Evolutionary conservation across 2,329 filamentous ascomycete genomes (phyloP).

Genomic region (Rhytidhysteron rufulum): DNA sequence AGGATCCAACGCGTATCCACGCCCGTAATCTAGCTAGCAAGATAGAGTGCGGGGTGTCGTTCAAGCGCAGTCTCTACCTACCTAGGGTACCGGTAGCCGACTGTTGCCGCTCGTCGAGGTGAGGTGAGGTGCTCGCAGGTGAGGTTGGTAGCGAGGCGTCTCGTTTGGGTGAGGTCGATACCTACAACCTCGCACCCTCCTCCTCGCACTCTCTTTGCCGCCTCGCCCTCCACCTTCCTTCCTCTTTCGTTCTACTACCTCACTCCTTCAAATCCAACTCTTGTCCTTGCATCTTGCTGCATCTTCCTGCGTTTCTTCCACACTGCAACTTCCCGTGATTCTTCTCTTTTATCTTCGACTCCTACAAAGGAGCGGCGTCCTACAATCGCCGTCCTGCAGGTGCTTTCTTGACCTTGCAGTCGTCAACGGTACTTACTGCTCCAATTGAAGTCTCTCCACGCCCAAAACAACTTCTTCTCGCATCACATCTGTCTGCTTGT

Average conservation of each 20-base stretch:
- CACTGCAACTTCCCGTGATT: not conserved
- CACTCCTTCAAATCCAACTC: constrained; percentile 5
- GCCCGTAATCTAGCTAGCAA: no score
- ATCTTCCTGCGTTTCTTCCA: not conserved
- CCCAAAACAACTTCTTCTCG: no score
- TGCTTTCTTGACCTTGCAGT: no score
- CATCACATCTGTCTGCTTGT: no score
- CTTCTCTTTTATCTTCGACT: constrained; percentile 1
- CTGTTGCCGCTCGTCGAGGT: not conserved
- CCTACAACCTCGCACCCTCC: no score
- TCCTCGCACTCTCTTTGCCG: no score
- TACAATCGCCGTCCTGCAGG: constrained; percentile 11
- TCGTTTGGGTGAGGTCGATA: not conserved
- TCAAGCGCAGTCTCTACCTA: no score
- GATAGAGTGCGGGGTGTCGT: no score
- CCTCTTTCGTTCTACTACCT: constrained; percentile 4
- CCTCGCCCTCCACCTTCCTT: not conserved
- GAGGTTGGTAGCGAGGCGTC: not conserved
- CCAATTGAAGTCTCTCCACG: no score
- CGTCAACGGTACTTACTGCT: no score
- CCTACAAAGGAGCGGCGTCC: constrained; percentile 9
- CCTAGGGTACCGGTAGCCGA: no score
- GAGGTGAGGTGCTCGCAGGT: not conserved
- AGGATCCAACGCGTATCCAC: no score
- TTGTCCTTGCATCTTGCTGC: constrained; percentile 4